phyloP scores from a whole-genome alignment of 148 eudicot genomes.

The Cornus controversa region DNA sequence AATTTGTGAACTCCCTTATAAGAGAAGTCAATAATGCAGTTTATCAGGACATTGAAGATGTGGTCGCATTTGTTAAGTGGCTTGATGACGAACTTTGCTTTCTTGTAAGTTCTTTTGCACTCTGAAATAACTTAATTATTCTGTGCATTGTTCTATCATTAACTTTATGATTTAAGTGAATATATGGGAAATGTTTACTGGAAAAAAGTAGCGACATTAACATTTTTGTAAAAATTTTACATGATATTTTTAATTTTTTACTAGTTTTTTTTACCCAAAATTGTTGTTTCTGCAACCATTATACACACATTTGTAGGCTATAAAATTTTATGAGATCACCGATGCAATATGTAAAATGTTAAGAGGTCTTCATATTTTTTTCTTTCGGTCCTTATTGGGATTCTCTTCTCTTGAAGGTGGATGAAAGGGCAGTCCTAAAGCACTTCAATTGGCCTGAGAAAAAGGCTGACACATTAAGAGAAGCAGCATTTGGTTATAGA shows the following conservation, averaged over 20 bases:
- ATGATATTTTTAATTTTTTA: not conserved
- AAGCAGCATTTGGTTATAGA: constrained; percentile 78
- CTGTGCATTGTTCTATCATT: not conserved
- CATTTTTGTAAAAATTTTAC: not conserved
- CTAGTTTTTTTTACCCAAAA: not conserved
- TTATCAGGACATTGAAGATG: constrained; percentile 66
- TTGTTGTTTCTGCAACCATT: not conserved
- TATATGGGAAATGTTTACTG: not conserved
- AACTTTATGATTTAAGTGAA: too few relatives aligned
- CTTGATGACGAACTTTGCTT: constrained; percentile 88
- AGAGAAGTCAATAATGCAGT: constrained; percentile 66
- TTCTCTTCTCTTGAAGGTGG: constrained; percentile 49
- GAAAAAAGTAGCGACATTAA: not conserved
- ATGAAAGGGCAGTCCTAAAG: constrained; percentile 85
- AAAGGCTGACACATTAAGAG: constrained; percentile 77
- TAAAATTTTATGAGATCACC: not conserved
- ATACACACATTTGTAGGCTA: not conserved
- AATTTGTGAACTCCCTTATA: constrained; percentile 74
- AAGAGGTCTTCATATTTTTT: not conserved
- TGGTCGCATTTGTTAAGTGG: constrained; percentile 88
- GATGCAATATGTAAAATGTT: not conserved
- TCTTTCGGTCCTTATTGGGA: not conserved
- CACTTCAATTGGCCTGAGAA: constrained; percentile 93
- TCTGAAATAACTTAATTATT: not conserved
- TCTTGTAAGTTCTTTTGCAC: constrained; percentile 49